Evolutionary conservation across 2,329 filamentous ascomycete species (phyloP).

Genomic region (Xylariaceae sp.): DNA sequence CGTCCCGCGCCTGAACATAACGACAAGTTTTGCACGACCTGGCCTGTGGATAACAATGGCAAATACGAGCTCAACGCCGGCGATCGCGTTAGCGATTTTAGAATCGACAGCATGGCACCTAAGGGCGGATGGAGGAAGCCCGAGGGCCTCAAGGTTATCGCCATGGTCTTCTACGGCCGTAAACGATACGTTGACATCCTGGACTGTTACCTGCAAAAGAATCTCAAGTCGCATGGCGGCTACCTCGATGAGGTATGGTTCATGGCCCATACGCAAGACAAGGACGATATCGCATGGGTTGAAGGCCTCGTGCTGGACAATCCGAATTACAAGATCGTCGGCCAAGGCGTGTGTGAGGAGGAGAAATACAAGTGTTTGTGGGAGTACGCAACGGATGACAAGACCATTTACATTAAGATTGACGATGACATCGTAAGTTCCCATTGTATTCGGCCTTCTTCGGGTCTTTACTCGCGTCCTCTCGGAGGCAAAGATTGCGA

Average conservation of each 20-base stretch:
- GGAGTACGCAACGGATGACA: conserved; percentile 25
- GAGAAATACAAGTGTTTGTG: conserved; percentile 31
- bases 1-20: conserved; percentile 5
- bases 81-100: conserved; percentile 9
- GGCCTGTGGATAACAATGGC: conserved; percentile 21
- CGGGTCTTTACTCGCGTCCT: neutral
- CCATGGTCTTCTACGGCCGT: conserved; percentile 42
- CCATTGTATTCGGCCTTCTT: too few species aligned
- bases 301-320: conserved; percentile 33
- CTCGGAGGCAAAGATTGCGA: neutral
- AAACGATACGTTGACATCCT: conserved; percentile 39
- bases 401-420: conserved; percentile 38
- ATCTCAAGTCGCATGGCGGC: conserved; percentile 39
- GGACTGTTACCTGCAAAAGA: conserved; percentile 42
- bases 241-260: conserved; percentile 42
- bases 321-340: conserved; percentile 31
- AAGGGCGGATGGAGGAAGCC: conserved; percentile 26
- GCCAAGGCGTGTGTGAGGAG: conserved; percentile 30
- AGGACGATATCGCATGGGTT: conserved; percentile 35
- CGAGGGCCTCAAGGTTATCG: conserved; percentile 34
- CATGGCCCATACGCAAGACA: conserved; percentile 36
- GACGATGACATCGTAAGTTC: conserved; percentile 41
- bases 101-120: conserved; percentile 21
- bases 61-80: conserved; percentile 13
- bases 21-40: conserved; percentile 24